Base-by-base conservation (phyloP, 306 rosid genomes). In the Prunus padus region DNA sequence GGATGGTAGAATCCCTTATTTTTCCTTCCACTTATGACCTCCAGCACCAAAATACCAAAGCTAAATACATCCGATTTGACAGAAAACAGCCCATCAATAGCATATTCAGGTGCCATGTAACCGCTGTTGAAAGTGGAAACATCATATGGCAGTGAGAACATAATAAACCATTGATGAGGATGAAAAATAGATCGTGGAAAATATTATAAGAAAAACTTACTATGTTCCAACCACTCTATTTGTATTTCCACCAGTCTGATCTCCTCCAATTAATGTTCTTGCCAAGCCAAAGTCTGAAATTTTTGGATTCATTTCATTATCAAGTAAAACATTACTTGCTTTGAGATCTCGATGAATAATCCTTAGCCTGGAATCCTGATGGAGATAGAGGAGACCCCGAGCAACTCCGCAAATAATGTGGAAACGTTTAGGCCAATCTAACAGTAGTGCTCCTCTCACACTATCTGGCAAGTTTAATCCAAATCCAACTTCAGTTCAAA, bases 251-350 rank as follows among this genome's bases (percentile, higher is more conserved):
- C 84, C 83, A 3, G 50, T 68, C 0, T 87, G 83, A 50, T 89
- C 85, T 7, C 88, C 88, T 23, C 82, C 83, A 68, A 8, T 7
- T 7, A 83, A 87, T 11, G 65, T 66, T 83, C 77, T 86, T 8
- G 89, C 92, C 61, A 89, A 55, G 44, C 95, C 95, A 72, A 89
- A 89, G 57, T 89, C 90, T 33, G 90, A 89, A 49, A 89, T 87
- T 79, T 89, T 89, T 0, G 91, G 87, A 23, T 72, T 80, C 70
- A 82, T 77, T 31, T 84, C 82, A 0, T 69, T 56, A 76, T 89
- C 89, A 54, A 87, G 85, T 68, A 87, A 80, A 23, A 89, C 78
- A 45, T 89, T 87, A 74, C 91, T 87, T 19, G 93, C 81, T 80
- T 89, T 89, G 3, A 86, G 81, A 66, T 89, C 89, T 82, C 89